A percentile compares a stretch with the other conserved stretches of the same genome.
phyloP scores from a whole-genome alignment of 2,329 filamentous ascomycete species.

The Ophiostoma sp. region DNA sequence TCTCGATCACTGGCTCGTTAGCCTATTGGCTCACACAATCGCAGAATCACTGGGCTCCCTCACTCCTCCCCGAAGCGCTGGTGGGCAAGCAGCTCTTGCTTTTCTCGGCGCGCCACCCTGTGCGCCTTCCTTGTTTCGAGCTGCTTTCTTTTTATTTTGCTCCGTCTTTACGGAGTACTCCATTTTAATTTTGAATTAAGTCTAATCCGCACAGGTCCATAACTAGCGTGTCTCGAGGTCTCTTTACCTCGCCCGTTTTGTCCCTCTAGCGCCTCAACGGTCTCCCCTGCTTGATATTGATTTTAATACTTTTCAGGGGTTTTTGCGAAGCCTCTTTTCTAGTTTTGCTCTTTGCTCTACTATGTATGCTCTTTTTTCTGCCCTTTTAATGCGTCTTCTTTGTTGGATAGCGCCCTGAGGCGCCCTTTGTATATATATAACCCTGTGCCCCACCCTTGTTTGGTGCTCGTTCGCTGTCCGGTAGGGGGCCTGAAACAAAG shows the following conservation, averaged over 20 bases:
- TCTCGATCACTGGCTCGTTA: not conserved
- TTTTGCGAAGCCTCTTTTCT: not conserved
- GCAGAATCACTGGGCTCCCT: not conserved
- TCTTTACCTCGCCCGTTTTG: not conserved
- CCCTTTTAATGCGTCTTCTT: not conserved
- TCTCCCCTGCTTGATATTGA: not conserved
- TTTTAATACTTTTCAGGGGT: not conserved
- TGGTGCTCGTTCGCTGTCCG: slow-evolving; percentile 8
- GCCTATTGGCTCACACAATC: not conserved
- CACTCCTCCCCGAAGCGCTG: slow-evolving; percentile 5
- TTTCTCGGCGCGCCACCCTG: slow-evolving; percentile 5
- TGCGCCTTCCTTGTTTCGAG: slow-evolving; percentile 13
- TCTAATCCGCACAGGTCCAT: not conserved
- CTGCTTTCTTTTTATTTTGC: not conserved
- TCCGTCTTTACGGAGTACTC: not conserved
- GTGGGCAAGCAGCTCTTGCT: not conserved
- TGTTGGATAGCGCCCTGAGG: not conserved
- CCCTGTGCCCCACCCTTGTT: not conserved
- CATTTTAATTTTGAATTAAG: slow-evolving; percentile 1
- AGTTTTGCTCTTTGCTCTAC: not conserved
- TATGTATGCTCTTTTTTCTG: too few relatives aligned
- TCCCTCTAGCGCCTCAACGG: not conserved
- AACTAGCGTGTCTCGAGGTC: not conserved
- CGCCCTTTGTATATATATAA: not conserved
- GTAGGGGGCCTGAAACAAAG: slow-evolving; percentile 14